phyloP scores from a whole-genome alignment of 495 filamentous ascomycete species.

The Emericellopsis terricola region DNA sequence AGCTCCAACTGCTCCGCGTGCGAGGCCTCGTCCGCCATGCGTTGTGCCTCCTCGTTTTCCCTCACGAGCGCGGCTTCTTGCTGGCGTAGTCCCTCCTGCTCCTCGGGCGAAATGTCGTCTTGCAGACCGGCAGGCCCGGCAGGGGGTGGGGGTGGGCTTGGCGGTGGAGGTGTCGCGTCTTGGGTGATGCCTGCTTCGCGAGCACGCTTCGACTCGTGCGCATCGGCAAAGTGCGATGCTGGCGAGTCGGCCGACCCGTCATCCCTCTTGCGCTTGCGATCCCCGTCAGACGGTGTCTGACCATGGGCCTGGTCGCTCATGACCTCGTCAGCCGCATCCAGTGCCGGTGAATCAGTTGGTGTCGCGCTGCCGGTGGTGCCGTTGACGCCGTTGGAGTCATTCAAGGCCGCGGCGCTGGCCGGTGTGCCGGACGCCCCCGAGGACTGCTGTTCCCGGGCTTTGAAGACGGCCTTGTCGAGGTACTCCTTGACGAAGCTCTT shows the following conservation, averaged over 20 bases:
- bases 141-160: conserved; percentile 23
- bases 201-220: conserved; percentile 26
- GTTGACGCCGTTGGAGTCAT: too few species aligned
- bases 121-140: conserved; percentile 2
- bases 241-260: conserved; percentile 14
- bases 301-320: conserved; percentile 40
- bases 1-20: neutral
- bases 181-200: conserved; percentile 23
- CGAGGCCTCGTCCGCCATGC: conserved; percentile 20
- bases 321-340: conserved; percentile 24
- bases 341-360: conserved; percentile 6
- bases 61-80: conserved; percentile 17
- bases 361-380: conserved; percentile 13
- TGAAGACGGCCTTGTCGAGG: conserved; percentile 68
- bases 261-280: conserved; percentile 49
- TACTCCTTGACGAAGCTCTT: conserved; percentile 66
- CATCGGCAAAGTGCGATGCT: conserved; percentile 21
- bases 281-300: conserved; percentile 15
- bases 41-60: conserved; percentile 23
- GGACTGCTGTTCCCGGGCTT: conserved; percentile 38
- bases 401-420: too few species aligned
- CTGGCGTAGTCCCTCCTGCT: conserved; percentile 21
- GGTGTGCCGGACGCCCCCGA: too few species aligned
- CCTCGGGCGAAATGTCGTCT: conserved; percentile 13
- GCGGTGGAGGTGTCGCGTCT: conserved; percentile 17